Evolutionary conservation across 2,329 filamentous ascomycete genomes (phyloP).

Genomic region (Chaetomium olivaceum): DNA sequence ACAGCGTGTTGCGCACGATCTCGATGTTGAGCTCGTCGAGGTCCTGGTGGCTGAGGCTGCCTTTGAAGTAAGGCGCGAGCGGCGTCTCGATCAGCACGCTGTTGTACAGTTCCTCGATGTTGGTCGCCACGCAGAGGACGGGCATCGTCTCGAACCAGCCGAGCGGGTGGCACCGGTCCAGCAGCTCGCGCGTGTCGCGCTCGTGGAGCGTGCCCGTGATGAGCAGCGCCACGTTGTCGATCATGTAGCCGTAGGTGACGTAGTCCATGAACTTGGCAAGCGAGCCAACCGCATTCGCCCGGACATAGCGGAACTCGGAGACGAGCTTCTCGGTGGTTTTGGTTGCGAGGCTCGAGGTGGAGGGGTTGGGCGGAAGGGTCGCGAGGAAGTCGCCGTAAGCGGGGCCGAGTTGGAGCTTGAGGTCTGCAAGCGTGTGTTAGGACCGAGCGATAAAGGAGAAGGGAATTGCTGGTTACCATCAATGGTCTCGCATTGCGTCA

Average conservation of each 20-base stretch:
- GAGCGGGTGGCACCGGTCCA: conserved; percentile 93
- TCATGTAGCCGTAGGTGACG: conserved; percentile 99
- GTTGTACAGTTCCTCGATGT: conserved; percentile 98
- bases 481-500: conserved; percentile 96
- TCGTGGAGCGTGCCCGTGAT: conserved; percentile 98
- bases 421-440: conserved; percentile 59
- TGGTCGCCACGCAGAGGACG: conserved; percentile 94
- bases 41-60: conserved; percentile 91
- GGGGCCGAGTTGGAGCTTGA: conserved; percentile 95
- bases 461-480: conserved; percentile 64
- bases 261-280: conserved; percentile 97
- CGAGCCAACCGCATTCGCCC: conserved; percentile 88
- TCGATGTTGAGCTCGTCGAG: conserved; percentile 99
- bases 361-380: conserved; percentile 91
- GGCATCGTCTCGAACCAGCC: conserved; percentile 99
- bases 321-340: conserved; percentile 99
- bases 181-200: conserved; percentile 89
- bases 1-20: conserved; percentile 96
- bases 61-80: conserved; percentile 95
- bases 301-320: conserved; percentile 93
- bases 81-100: conserved; percentile 96
- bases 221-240: conserved; percentile 96
- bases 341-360: conserved; percentile 88
- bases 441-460: conserved; percentile 43
- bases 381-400: conserved; percentile 97